Base-by-base conservation (phyloP, 352 stramenopile species). In the Phytophthora constricta region DNA sequence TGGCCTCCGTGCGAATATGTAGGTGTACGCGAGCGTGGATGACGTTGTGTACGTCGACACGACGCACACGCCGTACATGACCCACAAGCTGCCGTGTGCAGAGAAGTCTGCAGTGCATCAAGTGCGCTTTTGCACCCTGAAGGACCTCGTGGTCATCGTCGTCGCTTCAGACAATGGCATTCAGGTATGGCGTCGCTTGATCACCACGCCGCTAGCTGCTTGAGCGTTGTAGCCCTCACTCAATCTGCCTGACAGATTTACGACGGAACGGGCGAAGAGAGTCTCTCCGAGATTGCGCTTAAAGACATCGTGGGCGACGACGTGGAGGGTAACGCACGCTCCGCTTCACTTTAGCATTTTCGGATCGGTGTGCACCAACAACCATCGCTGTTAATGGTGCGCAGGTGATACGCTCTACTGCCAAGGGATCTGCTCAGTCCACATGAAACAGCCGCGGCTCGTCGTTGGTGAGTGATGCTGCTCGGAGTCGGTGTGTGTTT, bases 111-210 rank as follows among this genome's bases (percentile, higher is more conserved):
- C 70, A 19, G 70, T 87, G 23, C 78, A 89, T 66, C 82, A 93
- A 81, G 82, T 89, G 42, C 82, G 81, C 41, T 70, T 93, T 49
- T 91, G 80, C 53, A 47, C 60, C 17, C 57, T 93, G 0, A 74
- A 85, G 4, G 59, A 65, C 41, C 65, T 72, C 5, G 56, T 72
- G 23, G 69, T 90, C 39, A 86, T 91, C 54, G 85, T 90, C 14
- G 83, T 87, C n/a, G 79, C 81, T 4, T 89, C 77, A 0, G 81
- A 91, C 25, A 75, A 79, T 19, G 84, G 84, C 16, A 68, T 85
- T 19, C 77, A 88, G 73, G 80, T 90, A 8, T n/a, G n/a, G n/a
- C n/a, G n/a, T n/a, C n/a, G n/a, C n/a, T n/a, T n/a, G n/a, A n/a
- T n/a, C n/a, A n/a, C n/a, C n/a, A n/a, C n/a, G n/a, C n/a, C n/a